A percentile compares a stretch with the other conserved stretches of the same genome.
Evolutionary conservation across 2,329 filamentous ascomycete species (phyloP).

Genomic region (Microdochium nivale): DNA sequence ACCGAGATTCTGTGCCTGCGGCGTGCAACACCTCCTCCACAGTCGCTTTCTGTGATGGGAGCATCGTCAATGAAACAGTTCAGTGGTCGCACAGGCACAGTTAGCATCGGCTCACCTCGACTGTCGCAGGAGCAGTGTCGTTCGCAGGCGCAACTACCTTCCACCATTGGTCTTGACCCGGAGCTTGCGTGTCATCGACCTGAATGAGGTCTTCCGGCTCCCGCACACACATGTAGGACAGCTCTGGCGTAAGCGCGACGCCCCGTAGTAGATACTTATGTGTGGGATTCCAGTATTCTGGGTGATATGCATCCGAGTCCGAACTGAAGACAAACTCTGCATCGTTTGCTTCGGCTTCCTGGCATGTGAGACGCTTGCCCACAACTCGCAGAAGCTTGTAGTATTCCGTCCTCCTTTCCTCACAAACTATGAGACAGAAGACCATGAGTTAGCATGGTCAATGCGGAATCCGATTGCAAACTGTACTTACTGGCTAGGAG

Average conservation of each 20-base stretch:
- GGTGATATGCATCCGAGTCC: conserved; percentile 13
- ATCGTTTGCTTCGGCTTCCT: conserved; percentile 19
- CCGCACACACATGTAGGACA: conserved; percentile 42
- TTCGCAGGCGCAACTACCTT: conserved; percentile 33
- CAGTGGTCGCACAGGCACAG: conserved; percentile 3
- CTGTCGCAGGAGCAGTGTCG: conserved; percentile 31
- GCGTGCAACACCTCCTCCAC: conserved; percentile 34
- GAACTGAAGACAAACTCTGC: conserved; percentile 16
- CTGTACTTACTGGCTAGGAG: conserved; percentile 25
- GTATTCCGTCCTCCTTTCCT: conserved; percentile 9
- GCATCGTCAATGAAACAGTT: conserved; percentile 3
- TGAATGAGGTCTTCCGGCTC: conserved; percentile 32
- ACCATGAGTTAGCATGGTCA: conserved; percentile 5
- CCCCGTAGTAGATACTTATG: conserved; percentile 42
- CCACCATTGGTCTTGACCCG: conserved; percentile 45
- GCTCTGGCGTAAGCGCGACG: conserved; percentile 34
- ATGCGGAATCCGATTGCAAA: neutral
- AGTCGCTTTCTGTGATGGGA: conserved; percentile 32
- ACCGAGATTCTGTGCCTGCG: conserved; percentile 38
- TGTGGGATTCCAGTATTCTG: conserved; percentile 27
- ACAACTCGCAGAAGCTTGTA: conserved; percentile 11
- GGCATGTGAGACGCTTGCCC: conserved; percentile 19
- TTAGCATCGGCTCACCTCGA: conserved; percentile 32
- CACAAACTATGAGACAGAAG: conserved; percentile 7
- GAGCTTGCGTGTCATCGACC: conserved; percentile 16